Evolutionary conservation across 140 eudicot genomes (phyloP), one percentile per base, ranked within the genome.

Genomic region (Cichorium intybus): DNA sequence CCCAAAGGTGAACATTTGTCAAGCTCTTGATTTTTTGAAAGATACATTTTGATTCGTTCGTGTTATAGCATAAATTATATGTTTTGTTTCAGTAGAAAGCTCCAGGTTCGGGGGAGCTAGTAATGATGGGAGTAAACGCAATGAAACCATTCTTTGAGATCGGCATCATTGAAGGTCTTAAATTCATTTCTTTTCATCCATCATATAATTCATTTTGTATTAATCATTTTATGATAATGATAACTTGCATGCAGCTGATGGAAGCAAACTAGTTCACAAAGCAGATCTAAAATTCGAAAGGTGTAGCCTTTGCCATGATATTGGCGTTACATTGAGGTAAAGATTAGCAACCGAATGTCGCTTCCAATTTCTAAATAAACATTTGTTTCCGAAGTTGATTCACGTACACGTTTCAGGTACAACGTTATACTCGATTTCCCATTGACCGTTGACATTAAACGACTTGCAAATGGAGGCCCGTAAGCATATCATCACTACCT

Each of bases 371-470:
- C 5, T 27, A 4, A 17, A 15, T 7, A 10, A 29, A 57, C 22
- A 29, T 57, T 57, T 57, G 16, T 31, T 37, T n/a, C 2, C 11
- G 46, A 28, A 20, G 28, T 10, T 69, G 5, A 57, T 27, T 56
- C 20, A 46, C 3, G 49, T 7, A 41, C 54, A 2, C 33, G 46
- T 41, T 75, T 58, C 81, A 81, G 96, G 69, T 85, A 80, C 56
- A 88, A 88, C 41, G 93, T 88, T 24, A 77, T 88, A 77, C 49
- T 82, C 37, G 89, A 88, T 76, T 81, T 84, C 66, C 96, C 93
- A 5, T 57, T 88, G 22, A 85, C 81, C 9, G 58, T 88, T 35
- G 93, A 88, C 71, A 15, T 82, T 51, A 75, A 72, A 35, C 70
- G 96, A 70, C 93, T 88, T 15, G 60, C 56, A 23, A 73, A 53